Percentiles rank a stretch among this genome's conserved stretches.
Evolutionary conservation across 2,329 filamentous ascomycete species (phyloP).

Genomic region (Beauveria caledonica): DNA sequence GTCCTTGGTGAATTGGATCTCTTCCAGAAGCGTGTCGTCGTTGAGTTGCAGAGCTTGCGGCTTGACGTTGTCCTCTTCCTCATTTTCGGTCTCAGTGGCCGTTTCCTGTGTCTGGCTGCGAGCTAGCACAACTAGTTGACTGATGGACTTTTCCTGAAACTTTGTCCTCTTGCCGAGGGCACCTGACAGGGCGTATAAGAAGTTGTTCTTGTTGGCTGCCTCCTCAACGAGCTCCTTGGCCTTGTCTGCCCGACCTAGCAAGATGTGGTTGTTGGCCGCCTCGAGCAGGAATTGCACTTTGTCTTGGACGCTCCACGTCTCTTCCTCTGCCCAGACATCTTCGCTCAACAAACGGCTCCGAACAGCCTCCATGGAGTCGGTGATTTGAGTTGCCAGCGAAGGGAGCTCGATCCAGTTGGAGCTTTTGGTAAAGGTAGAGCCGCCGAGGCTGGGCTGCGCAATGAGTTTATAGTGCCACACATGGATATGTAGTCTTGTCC

Average conservation of each 20-base stretch:
- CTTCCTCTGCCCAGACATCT: constrained; percentile 29
- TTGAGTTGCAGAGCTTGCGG: constrained; percentile 73
- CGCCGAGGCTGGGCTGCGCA: constrained; percentile 47
- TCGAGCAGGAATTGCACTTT: constrained; percentile 70
- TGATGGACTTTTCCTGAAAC: constrained; percentile 71
- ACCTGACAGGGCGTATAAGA: constrained; percentile 77
- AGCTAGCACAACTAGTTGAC: constrained; percentile 85
- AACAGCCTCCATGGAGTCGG: constrained; percentile 34
- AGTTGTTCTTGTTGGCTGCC: constrained; percentile 58
- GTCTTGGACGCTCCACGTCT: constrained; percentile 37
- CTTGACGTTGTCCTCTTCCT: constrained; percentile 22
- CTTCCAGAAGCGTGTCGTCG: constrained; percentile 86
- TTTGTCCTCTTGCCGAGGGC: constrained; percentile 77
- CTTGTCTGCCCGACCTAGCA: constrained; percentile 72
- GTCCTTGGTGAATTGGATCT: constrained; percentile 66
- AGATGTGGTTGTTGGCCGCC: constrained; percentile 71
- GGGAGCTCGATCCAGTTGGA: constrained; percentile 53
- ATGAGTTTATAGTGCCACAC: constrained; percentile 59
- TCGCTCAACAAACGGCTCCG: constrained; percentile 29
- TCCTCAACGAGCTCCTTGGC: constrained; percentile 62
- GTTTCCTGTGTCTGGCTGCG: constrained; percentile 50
- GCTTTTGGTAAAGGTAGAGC: constrained; percentile 47
- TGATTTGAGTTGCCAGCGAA: constrained; percentile 43
- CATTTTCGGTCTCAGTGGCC: constrained; percentile 4
- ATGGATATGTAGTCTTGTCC: constrained; percentile 62